Percentiles rank a stretch among this genome's conserved stretches.
These are phyloP conservation scores for Hypoxylon sp. DNA, from an alignment of 2,329 filamentous ascomycete species.

Conservation along the genomic window DNA sequence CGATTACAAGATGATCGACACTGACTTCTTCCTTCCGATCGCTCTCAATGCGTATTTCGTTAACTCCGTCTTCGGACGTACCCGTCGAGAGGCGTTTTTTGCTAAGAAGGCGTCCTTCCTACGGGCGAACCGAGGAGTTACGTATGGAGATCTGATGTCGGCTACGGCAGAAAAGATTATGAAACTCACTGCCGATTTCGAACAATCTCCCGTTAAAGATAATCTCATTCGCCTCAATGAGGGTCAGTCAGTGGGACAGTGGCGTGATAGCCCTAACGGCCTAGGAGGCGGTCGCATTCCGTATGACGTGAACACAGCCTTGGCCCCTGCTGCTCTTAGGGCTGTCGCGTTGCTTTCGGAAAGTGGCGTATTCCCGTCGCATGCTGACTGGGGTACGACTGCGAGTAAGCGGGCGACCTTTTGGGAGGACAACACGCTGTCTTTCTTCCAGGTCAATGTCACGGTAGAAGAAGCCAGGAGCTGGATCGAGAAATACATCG, in stretches of 20 bases:
- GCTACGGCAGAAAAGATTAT: constrained; percentile 70
- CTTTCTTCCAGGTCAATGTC: constrained; percentile 66
- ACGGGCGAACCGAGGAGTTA: constrained; percentile 62
- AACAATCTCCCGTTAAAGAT: constrained; percentile 59
- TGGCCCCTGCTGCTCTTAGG: constrained; percentile 70
- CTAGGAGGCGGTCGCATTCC: constrained; percentile 72
- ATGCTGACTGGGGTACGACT: constrained; percentile 58
- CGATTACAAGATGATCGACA: constrained; percentile 72
- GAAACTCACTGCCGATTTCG: constrained; percentile 65
- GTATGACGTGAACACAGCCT: constrained; percentile 73
- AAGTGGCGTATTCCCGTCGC: constrained; percentile 62
- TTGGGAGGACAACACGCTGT: constrained; percentile 71
- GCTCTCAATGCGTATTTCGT: constrained; percentile 70
- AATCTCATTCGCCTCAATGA: constrained; percentile 70
- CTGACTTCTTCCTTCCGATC: constrained; percentile 70
- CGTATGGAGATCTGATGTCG: constrained; percentile 63
- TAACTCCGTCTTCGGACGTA: constrained; percentile 56
- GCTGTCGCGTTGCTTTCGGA: constrained; percentile 66
- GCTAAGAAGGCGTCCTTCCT: constrained; percentile 61
- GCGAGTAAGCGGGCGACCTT: constrained; percentile 66
- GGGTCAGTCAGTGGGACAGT: constrained; percentile 68
- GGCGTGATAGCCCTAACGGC: constrained; percentile 71
- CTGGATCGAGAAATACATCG: constrained; percentile 62
- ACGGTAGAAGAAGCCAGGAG: constrained; percentile 57
- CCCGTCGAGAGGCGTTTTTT: constrained; percentile 54